A percentile compares a stretch with the other conserved stretches of the same genome.
These are phyloP conservation scores for Coniochaeta sp. DNA, from an alignment of 2,329 filamentous ascomycete species.

Conservation along the genomic window DNA sequence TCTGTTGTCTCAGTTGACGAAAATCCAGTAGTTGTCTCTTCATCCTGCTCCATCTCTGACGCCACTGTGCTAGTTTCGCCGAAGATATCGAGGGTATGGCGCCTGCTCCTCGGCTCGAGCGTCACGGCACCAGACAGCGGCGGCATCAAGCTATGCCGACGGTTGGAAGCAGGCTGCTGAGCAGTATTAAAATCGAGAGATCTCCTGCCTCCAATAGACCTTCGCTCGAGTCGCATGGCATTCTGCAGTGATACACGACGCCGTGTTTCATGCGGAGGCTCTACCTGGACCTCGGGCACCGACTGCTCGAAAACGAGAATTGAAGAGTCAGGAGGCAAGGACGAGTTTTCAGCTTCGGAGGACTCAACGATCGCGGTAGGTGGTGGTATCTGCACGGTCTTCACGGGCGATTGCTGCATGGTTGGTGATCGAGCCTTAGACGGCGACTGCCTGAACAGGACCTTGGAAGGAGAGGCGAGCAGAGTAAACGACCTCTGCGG, in stretches of 20 bases:
- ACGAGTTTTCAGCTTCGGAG: not conserved
- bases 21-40: not conserved
- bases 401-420: conserved; percentile 5
- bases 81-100: conserved; percentile 15
- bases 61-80: not conserved
- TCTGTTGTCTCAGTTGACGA: not conserved
- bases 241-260: conserved; percentile 20
- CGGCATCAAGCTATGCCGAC: conserved; percentile 19
- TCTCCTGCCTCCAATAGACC: conserved; percentile 8
- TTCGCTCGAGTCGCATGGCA: conserved; percentile 17
- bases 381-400: not conserved
- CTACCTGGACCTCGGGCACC: conserved; percentile 6
- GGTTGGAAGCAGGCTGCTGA: conserved; percentile 6
- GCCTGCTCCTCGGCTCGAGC: conserved; percentile 1
- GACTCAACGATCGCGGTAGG: not conserved
- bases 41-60: not conserved
- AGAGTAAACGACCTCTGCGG: conserved; percentile 17
- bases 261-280: conserved; percentile 19
- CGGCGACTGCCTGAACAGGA: conserved; percentile 10
- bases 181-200: conserved; percentile 9
- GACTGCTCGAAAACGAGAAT: conserved; percentile 22
- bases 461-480: conserved; percentile 15
- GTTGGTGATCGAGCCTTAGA: conserved; percentile 9
- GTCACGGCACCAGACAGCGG: not conserved
- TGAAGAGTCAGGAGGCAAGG: conserved; percentile 2